A percentile compares a stretch with the other conserved stretches of the same genome.
Conservation (phyloP, 2,329 filamentous ascomycete genomes). For the Talaromyces sp. region DNA sequence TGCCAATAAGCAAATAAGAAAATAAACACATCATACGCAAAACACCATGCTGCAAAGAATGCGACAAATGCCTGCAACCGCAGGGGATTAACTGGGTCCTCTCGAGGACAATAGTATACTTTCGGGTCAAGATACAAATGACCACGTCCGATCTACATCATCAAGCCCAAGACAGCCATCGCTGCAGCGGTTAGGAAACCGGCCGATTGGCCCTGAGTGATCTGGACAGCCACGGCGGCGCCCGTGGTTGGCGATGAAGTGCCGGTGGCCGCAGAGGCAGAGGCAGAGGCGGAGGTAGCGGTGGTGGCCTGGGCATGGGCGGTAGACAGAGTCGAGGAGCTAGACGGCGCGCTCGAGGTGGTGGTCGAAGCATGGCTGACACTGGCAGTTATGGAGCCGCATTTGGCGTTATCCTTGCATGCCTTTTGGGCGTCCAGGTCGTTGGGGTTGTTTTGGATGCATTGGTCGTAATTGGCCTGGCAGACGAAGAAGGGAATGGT, state of each 20-base stretch:
- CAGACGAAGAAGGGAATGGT: constrained; percentile 61
- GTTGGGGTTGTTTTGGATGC: constrained; percentile 43
- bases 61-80: neutral
- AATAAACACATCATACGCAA: constrained; percentile 3
- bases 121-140: neutral
- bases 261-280: constrained; percentile 27
- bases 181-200: constrained; percentile 50
- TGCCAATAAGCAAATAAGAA: neutral
- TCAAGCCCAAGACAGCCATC: constrained; percentile 53
- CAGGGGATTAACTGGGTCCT: neutral
- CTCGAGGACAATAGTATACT: neutral
- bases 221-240: constrained; percentile 39
- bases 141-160: constrained; percentile 43
- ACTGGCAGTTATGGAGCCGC: constrained; percentile 44
- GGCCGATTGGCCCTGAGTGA: constrained; percentile 49
- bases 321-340: constrained; percentile 24
- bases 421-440: constrained; percentile 42
- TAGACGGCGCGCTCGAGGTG: constrained; percentile 25
- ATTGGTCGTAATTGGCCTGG: constrained; percentile 47
- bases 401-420: constrained; percentile 47
- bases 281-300: constrained; percentile 21
- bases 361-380: constrained; percentile 23
- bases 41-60: constrained; percentile 13
- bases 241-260: constrained; percentile 27
- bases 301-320: constrained; percentile 16